Conservation (phyloP, 768 basidiomycete species). For the Dacryopinax primogenitus region DNA sequence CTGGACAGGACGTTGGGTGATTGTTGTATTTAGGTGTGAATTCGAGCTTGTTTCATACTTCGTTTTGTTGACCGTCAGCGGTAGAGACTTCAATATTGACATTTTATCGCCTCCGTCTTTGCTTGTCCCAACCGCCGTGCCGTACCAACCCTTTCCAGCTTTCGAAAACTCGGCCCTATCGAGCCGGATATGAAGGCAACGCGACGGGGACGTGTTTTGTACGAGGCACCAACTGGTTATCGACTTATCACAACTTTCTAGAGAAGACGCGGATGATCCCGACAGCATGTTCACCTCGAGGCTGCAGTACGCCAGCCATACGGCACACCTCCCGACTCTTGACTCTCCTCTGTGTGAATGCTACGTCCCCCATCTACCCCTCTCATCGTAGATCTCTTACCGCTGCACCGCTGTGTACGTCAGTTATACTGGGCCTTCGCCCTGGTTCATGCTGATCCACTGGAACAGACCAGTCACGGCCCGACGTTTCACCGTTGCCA, state of each 20-base stretch:
- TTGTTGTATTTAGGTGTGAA: no score
- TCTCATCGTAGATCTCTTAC: neutral
- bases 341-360: neutral
- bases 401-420: neutral
- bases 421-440: neutral
- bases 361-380: neutral
- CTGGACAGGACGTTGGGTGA: no score
- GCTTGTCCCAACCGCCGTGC: no score
- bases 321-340: neutral
- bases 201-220: neutral
- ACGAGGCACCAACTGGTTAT: neutral
- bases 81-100: no score
- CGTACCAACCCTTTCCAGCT: no score
- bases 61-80: no score
- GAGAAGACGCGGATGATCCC: neutral
- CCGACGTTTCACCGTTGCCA: neutral
- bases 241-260: neutral
- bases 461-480: neutral
- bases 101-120: no score
- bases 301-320: constrained; percentile 4
- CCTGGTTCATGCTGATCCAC: neutral
- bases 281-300: neutral
- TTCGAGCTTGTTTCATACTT: no score
- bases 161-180: no score
- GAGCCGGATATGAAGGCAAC: no score